These are phyloP conservation scores for Arxiozyma slooffiae DNA, from an alignment of 1,139 yeast genomes.

Conservation along the genomic window DNA sequence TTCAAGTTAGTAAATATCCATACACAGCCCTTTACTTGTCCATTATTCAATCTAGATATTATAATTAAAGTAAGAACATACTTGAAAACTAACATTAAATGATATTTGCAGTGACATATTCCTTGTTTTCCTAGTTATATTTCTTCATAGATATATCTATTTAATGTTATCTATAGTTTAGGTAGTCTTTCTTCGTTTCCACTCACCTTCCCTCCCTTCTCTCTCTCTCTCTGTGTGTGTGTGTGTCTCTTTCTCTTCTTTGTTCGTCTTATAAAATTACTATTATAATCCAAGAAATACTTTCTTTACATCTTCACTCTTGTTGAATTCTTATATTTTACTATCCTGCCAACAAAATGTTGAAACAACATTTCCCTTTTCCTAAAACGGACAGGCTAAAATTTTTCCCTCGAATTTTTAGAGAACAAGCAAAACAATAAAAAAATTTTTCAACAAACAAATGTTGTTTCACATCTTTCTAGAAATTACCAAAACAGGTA, in stretches of 20 bases:
- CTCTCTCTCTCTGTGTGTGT: too few relatives aligned
- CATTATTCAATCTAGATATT: background rate
- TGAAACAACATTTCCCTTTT: too few relatives aligned
- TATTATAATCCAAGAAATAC: background rate
- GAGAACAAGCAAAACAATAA: too few relatives aligned
- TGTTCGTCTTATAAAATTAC: background rate
- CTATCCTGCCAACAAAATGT: too few relatives aligned
- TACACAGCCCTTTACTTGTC: background rate
- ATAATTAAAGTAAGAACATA: too few relatives aligned
- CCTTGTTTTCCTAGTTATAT: background rate
- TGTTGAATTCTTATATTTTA: too few relatives aligned
- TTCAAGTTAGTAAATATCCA: background rate
- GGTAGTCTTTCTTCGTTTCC: background rate
- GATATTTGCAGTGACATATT: background rate
- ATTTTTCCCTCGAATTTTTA: too few relatives aligned
- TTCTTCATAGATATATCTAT: background rate
- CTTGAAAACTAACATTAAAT: background rate
- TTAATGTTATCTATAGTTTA: background rate
- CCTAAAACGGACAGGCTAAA: too few relatives aligned
- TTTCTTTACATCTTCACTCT: too few relatives aligned
- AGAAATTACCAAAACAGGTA: too few relatives aligned
- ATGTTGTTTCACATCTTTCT: too few relatives aligned
- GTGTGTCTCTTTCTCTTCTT: background rate
- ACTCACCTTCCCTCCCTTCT: background rate
- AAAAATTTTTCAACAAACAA: too few relatives aligned